Evolutionary conservation across 768 basidiomycete species (phyloP), one percentile per base, ranked within the genome.

Genomic region (Suillus brevipes): DNA sequence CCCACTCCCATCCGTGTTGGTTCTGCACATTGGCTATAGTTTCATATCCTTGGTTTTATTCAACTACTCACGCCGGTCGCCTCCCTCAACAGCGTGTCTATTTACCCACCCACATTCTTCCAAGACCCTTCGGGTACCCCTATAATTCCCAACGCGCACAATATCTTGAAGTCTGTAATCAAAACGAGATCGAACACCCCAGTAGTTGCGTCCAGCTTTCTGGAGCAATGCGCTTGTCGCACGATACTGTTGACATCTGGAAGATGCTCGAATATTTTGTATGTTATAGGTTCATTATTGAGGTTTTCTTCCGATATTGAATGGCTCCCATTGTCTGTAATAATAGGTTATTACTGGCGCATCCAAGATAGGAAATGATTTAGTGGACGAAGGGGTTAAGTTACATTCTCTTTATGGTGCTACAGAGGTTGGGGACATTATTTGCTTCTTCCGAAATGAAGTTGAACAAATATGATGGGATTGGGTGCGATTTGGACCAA

Each of bases 341-440:
- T 10, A 14, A 13, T n/a, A 82, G 80, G 42, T 28, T 0, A 83
- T 69, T 65, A 68, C 66, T 0, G 82, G 81, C 28, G 67, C 81
- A 2, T 65, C 71, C 4, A 76, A 74, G 62, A 68, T 78, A 3
- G 83, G 81, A 0, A 75, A 82, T 37, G 64, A 61, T 6, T 64
- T 83, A n/a, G 71, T 73, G 9, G 64, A 65, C 6, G 68, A 75
- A 0, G 80, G 82, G 0, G 78, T 83, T 7, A 72, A 70, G 13
- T 47, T 83, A 2, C 38, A 61, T 12, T 61, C 72, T 1, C 50
- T 75, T 0, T 83, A 82, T 57, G 81, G 82, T n/a, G 69, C 62
- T 20, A 84, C 79, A 0, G 82, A 83, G 64, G 71, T 76, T 38
- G 72, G 77, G 12, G 57, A 66, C 0, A 59, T 76, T 12, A 71